These are phyloP conservation scores for Chalciporus piperatus DNA, from an alignment of 768 basidiomycete genomes.

Conservation along the genomic window DNA sequence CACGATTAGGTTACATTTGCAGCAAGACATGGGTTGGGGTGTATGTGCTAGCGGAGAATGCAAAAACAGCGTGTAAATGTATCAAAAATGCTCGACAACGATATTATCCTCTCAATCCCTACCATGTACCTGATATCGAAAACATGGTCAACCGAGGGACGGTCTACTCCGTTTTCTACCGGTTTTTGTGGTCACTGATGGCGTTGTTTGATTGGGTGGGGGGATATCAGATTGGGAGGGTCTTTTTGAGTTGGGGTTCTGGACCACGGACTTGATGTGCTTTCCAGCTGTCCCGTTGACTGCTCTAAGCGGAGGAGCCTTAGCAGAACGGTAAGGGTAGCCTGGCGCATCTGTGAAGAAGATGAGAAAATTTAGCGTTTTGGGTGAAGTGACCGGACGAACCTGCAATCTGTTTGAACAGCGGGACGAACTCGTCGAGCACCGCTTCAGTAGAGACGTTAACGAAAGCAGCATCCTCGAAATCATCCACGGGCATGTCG, in stretches of 20 bases:
- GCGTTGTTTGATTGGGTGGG: slow-evolving; percentile 10
- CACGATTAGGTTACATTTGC: slow-evolving; percentile 28
- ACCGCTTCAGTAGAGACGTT: slow-evolving; percentile 48
- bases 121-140: slow-evolving; percentile 15
- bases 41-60: slow-evolving; percentile 24
- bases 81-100: slow-evolving; percentile 23
- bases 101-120: slow-evolving; percentile 19
- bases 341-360: slow-evolving; percentile 16
- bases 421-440: slow-evolving; percentile 53
- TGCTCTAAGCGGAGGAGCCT: slow-evolving; percentile 9
- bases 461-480: slow-evolving; percentile 15
- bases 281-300: slow-evolving; percentile 15
- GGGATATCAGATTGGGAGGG: slow-evolving; percentile 11
- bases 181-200: slow-evolving; percentile 18
- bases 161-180: slow-evolving; percentile 34
- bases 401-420: slow-evolving; percentile 61
- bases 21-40: slow-evolving; percentile 17
- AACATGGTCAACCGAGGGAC: slow-evolving; percentile 24
- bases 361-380: slow-evolving; percentile 6
- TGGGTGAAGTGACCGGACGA: slow-evolving; percentile 9
- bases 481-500: slow-evolving; percentile 43
- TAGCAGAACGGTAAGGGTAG: slow-evolving; percentile 21
- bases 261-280: slow-evolving; percentile 11
- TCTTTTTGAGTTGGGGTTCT: slow-evolving; percentile 19
- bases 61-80: slow-evolving; percentile 24